Evolutionary conservation across 2,329 filamentous ascomycete species (phyloP), one percentile per base, ranked within the genome.

Genomic region (Trichothecium roseum): DNA sequence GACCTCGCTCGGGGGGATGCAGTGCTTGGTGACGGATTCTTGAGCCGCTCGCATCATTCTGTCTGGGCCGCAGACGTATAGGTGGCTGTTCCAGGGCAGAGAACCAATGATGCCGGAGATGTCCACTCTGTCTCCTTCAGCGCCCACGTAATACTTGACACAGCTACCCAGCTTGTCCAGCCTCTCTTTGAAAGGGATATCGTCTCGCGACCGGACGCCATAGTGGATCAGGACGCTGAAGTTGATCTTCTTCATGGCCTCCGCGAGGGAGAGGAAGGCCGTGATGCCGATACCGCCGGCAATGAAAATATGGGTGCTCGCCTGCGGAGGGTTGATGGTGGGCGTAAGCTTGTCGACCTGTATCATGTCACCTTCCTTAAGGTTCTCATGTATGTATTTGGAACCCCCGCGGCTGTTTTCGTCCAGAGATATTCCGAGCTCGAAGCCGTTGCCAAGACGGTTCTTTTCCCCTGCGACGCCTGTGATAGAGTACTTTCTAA

Each of bases 271-370:
- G 8, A 82, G 47, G 42, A 81, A 81, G 0, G 78, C 78, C 2
- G 78, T 82, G 41, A 82, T 69, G 1, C 78, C 78, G 20, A 82
- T 74, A 0, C 78, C 78, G 8, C 72, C 78, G 0, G 66, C 74
- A 20, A 83, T 68, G 45, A 81, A 73, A 28, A 81, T 60, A 42
- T 81, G 76, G 34, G 70, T 62, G 42, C 70, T 73, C 7, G 71
- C 71, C 1, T 63, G 48, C 0, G 57, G 59, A 2, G 65, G 52
- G 2, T 63, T 62, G 17, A 77, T 62, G 29, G 64, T 69, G 0
- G 55, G 49, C 0, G 66, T 72, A 20, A 78, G 63, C 22, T 62
- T 61, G 3, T 68, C 64, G 2, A 73, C 64, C 8, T 64, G 59
- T 7, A 82, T 43, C 3, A 59, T 43, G 38, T 74, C 66, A 1